Evolutionary conservation across 331 rosid genomes (phyloP).

Genomic region (Erythrophleum ivorense): DNA sequence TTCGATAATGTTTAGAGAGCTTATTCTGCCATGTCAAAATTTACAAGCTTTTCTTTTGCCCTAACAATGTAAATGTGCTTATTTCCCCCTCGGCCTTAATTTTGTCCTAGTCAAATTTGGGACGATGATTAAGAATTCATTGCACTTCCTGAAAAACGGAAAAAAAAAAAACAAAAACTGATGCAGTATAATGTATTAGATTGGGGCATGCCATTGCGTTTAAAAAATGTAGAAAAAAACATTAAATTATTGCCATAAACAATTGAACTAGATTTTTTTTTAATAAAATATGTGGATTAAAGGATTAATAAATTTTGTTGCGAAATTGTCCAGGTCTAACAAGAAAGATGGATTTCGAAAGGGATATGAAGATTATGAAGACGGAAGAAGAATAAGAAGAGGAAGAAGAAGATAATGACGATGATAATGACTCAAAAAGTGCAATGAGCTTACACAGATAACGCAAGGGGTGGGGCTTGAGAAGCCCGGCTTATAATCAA

Average conservation of each 20-base stretch:
- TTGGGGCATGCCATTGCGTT: not conserved
- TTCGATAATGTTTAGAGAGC: too few relatives aligned
- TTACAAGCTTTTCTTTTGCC: not conserved
- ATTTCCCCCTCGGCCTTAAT: not conserved
- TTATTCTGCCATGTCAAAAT: not conserved
- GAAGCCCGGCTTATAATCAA: constrained; percentile 36
- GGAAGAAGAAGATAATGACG: not conserved
- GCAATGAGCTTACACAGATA: constrained; percentile 25
- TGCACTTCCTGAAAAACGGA: not conserved
- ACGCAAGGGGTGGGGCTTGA: not conserved
- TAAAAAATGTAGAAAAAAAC: not conserved
- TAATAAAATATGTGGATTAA: not conserved
- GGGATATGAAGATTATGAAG: not conserved
- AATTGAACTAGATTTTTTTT: not conserved
- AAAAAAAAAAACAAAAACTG: not conserved
- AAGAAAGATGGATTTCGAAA: not conserved
- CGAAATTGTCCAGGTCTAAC: not conserved
- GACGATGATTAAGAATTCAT: not conserved
- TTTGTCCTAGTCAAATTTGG: not conserved
- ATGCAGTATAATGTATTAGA: not conserved
- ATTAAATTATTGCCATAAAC: not conserved
- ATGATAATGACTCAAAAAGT: not conserved
- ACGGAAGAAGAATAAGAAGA: not conserved
- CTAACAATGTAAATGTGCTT: not conserved
- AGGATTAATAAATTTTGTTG: not conserved